These are phyloP conservation scores for Umbelopsis vinacea DNA, from an alignment of 192 early-diverging fungal genomes.

Conservation along the genomic window DNA sequence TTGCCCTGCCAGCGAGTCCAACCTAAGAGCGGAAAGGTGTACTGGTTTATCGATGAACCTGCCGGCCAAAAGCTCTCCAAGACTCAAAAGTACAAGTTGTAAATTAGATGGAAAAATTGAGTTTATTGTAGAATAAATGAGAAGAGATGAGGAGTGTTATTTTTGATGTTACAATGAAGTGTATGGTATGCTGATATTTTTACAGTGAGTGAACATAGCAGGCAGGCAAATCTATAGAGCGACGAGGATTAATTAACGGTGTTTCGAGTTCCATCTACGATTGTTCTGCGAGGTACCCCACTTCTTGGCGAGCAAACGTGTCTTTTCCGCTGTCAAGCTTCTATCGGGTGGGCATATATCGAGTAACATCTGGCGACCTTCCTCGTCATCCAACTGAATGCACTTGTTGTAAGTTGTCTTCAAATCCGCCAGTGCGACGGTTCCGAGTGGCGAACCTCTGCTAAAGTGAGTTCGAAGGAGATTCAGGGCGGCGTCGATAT, in stretches of 20 bases:
- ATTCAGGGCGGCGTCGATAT: slow-evolving; percentile 51
- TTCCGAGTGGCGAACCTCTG: slow-evolving; percentile 33
- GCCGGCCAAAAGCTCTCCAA: slow-evolving; percentile 55
- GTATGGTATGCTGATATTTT: not conserved
- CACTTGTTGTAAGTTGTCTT: slow-evolving; percentile 55
- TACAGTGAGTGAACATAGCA: not conserved
- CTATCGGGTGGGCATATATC: slow-evolving; percentile 50
- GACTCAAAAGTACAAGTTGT: slow-evolving; percentile 11
- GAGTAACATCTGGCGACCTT: slow-evolving; percentile 50
- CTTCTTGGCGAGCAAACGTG: slow-evolving; percentile 53
- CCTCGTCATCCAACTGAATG: slow-evolving; percentile 53
- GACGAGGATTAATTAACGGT: not conserved
- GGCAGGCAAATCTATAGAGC: not conserved
- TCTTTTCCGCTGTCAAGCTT: slow-evolving; percentile 29
- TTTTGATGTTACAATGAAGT: not conserved
- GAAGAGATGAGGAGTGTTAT: slow-evolving; percentile 1
- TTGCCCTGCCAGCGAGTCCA: slow-evolving; percentile 70
- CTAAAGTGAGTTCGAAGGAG: slow-evolving; percentile 52
- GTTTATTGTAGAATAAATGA: slow-evolving; percentile 8
- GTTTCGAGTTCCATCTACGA: slow-evolving; percentile 14
- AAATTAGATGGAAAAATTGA: not conserved
- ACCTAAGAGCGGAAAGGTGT: slow-evolving; percentile 57
- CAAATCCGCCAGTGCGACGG: slow-evolving; percentile 51
- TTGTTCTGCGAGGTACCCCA: slow-evolving; percentile 49
- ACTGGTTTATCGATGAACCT: slow-evolving; percentile 82